Percentiles rank a stretch among this genome's conserved stretches.
Evolutionary conservation across 1,139 yeast genomes (phyloP).

Genomic region (Taiozyma sp.): DNA sequence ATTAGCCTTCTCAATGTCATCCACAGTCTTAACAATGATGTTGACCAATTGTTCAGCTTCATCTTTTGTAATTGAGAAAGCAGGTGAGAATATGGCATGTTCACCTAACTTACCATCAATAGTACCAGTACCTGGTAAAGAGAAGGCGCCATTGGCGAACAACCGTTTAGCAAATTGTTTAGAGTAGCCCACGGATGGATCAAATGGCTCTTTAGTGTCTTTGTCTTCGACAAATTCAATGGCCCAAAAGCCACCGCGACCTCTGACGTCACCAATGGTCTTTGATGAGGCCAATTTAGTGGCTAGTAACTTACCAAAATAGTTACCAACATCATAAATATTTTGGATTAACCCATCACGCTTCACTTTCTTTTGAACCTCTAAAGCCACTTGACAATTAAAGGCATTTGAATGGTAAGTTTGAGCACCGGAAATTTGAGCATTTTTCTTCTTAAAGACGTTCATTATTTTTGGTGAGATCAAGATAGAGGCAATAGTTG

Average conservation of each 20-base stretch:
- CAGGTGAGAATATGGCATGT: slow-evolving; percentile 46
- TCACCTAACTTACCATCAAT: slow-evolving; percentile 42
- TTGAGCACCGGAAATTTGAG: slow-evolving; percentile 45
- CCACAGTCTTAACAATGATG: slow-evolving; percentile 3
- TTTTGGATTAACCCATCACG: slow-evolving; percentile 41
- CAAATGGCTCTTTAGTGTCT: slow-evolving; percentile 37
- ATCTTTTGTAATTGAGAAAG: slow-evolving; percentile 40
- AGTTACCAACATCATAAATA: slow-evolving; percentile 43
- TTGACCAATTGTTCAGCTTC: slow-evolving; percentile 42
- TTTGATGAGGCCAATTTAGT: slow-evolving; percentile 29
- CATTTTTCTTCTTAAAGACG: slow-evolving; percentile 32
- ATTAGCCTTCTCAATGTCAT: neutral
- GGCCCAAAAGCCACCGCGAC: slow-evolving; percentile 57
- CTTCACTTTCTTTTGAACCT: slow-evolving; percentile 47
- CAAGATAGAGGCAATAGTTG: slow-evolving; percentile 55
- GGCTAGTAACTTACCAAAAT: slow-evolving; percentile 39
- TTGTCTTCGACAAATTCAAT: slow-evolving; percentile 50
- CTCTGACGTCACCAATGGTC: slow-evolving; percentile 54
- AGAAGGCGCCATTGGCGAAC: slow-evolving; percentile 35
- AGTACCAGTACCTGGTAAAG: slow-evolving; percentile 31
- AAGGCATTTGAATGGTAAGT: slow-evolving; percentile 57
- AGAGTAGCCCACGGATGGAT: slow-evolving; percentile 1
- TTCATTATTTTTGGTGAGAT: slow-evolving; percentile 42
- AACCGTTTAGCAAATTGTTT: slow-evolving; percentile 23
- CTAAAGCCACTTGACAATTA: slow-evolving; percentile 53